Evolutionary conservation across 1,284 basidiomycete genomes (phyloP).

Genomic region (Garcileccinum viscosum): DNA sequence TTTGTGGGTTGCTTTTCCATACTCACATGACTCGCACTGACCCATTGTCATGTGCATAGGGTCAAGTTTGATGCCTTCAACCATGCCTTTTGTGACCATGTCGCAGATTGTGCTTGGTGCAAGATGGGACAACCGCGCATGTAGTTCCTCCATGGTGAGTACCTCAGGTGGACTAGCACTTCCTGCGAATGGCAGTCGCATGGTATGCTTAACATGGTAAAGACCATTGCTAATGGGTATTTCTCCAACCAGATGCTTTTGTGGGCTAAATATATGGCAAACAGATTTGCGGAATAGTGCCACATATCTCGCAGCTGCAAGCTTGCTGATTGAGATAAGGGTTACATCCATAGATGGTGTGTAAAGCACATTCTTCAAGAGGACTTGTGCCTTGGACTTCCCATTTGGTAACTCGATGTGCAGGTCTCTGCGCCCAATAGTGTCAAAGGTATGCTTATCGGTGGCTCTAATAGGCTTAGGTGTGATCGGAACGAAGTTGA

Average conservation of each 20-base stretch:
- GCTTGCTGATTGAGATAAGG: constrained; percentile 41
- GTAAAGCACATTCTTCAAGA: constrained; percentile 3
- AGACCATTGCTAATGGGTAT: neutral
- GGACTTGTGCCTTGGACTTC: too few relatives aligned
- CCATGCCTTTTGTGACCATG: constrained; percentile 6
- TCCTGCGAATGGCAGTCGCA: neutral
- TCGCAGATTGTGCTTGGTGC: neutral
- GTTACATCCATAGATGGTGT: too few relatives aligned
- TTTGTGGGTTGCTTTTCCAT: neutral
- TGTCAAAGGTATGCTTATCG: constrained; percentile 35
- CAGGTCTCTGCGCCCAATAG: too few relatives aligned
- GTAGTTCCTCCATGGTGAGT: constrained; percentile 13
- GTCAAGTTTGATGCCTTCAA: neutral
- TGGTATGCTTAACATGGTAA: neutral
- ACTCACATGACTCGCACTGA: neutral
- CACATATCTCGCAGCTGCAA: constrained; percentile 16
- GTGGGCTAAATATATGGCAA: neutral
- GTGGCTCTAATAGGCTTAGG: neutral
- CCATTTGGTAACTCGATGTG: too few relatives aligned
- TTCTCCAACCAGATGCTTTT: neutral
- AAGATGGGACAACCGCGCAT: constrained; percentile 5
- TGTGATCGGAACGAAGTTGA: neutral
- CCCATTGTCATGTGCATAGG: neutral
- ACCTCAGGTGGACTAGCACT: neutral
- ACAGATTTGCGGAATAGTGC: neutral